A percentile compares a stretch with the other conserved stretches of the same genome.
Conservation (phyloP, 805 yeast genomes). For the Candida schatavii region DNA sequence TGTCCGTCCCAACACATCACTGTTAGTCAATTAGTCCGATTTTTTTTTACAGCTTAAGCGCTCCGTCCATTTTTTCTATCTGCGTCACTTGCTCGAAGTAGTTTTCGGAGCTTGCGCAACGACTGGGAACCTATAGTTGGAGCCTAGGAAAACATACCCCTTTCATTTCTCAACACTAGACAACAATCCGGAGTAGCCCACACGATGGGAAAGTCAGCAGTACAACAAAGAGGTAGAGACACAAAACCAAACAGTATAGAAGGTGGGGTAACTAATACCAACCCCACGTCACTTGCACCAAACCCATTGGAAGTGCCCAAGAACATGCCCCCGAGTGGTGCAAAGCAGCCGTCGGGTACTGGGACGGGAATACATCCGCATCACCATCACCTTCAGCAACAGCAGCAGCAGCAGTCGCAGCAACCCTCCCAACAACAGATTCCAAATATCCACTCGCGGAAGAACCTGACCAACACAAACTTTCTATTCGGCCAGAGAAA, state of each 20-base stretch:
- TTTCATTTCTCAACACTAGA: too few species aligned
- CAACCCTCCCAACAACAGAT: neutral
- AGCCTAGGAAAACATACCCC: too few species aligned
- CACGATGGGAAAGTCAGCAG: constrained; percentile 6
- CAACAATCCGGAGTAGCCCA: too few species aligned
- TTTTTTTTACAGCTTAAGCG: too few species aligned
- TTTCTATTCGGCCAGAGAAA: constrained; percentile 28
- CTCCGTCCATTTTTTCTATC: too few species aligned
- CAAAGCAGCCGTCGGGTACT: neutral
- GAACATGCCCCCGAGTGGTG: constrained; percentile 3
- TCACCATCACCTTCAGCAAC: neutral
- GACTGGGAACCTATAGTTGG: too few species aligned
- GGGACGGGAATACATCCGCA: neutral
- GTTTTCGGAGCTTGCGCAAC: too few species aligned
- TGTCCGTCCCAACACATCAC: too few species aligned
- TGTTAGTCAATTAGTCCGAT: too few species aligned
- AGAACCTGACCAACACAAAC: constrained; percentile 12
- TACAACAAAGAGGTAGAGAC: constrained; percentile 1
- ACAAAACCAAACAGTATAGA: constrained; percentile 1
- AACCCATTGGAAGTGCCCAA: neutral
- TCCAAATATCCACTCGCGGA: constrained; percentile 5
- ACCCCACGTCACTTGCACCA: neutral
- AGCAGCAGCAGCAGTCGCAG: neutral
- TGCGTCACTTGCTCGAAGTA: too few species aligned
- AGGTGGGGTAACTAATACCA: neutral